Percentiles rank a stretch among this genome's conserved stretches.
Evolutionary conservation across 164 flowering plant species (phyloP).

Genomic region (Magnolia sinica): DNA sequence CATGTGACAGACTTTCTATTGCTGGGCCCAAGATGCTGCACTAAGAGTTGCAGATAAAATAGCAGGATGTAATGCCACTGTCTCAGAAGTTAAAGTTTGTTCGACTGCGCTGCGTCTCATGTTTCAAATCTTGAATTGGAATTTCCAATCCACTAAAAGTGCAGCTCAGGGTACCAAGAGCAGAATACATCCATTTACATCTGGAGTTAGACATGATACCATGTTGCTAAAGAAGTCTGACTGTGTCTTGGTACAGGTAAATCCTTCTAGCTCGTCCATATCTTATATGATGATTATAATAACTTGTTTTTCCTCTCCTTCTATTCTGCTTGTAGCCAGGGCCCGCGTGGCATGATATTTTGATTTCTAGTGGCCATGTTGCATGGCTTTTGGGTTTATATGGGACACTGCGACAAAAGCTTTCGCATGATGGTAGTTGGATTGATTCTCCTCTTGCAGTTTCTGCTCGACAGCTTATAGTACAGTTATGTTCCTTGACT

Average conservation of each 20-base stretch:
- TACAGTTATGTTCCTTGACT: constrained; percentile 79
- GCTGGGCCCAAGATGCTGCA: constrained; percentile 91
- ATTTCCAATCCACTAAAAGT: constrained; percentile 44
- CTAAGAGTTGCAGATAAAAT: constrained; percentile 56
- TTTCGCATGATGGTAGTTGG: constrained; percentile 63
- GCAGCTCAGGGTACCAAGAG: constrained; percentile 30
- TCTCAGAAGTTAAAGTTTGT: constrained; percentile 75
- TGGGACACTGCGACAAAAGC: constrained; percentile 69
- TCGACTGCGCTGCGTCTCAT: constrained; percentile 75
- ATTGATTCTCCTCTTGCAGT: constrained; percentile 91
- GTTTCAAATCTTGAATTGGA: constrained; percentile 92
- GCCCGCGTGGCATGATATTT: constrained; percentile 65
- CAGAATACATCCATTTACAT: constrained; percentile 37
- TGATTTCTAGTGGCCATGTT: constrained; percentile 76
- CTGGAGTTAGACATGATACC: constrained; percentile 37
- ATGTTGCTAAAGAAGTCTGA: constrained; percentile 48
- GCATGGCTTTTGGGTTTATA: constrained; percentile 81
- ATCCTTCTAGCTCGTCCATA: neutral
- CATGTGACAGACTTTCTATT: constrained; percentile 59
- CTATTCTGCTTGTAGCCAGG: constrained; percentile 66
- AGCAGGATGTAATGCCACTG: constrained; percentile 47
- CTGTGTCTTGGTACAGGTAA: constrained; percentile 77
- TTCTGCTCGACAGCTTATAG: constrained; percentile 80
- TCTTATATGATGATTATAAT: neutral
- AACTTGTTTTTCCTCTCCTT: constrained; percentile 12